Percentiles rank a stretch among this genome's conserved stretches.
These are phyloP conservation scores for Rubus parviflorus DNA, from an alignment of 306 rosid genomes.

Conservation along the genomic window DNA sequence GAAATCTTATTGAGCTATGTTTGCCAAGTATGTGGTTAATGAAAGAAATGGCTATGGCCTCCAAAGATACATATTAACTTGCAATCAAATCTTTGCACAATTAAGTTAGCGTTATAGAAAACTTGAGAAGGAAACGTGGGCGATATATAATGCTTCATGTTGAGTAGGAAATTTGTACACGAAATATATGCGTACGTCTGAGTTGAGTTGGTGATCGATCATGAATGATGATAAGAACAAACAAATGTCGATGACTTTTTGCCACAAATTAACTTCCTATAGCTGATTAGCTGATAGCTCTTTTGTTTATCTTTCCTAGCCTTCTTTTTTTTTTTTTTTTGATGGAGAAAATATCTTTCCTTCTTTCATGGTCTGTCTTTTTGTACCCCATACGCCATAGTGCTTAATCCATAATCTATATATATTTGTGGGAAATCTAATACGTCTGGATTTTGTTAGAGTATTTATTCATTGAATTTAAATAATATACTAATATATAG, in stretches of 20 bases:
- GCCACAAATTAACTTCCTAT: background rate
- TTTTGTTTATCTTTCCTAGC: background rate
- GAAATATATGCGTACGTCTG: background rate
- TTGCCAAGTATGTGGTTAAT: too few relatives aligned
- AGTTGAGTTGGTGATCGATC: background rate
- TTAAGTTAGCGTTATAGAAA: background rate
- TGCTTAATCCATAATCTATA: background rate
- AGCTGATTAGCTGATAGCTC: background rate
- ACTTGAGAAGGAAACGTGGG: background rate
- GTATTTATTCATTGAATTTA: too few relatives aligned
- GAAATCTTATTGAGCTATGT: too few relatives aligned
- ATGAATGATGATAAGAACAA: slow-evolving; percentile 13
- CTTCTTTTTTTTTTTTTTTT: background rate
- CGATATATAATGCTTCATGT: background rate
- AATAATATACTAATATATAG: too few relatives aligned
- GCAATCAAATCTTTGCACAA: background rate
- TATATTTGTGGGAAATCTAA: background rate
- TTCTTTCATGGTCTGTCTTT: background rate
- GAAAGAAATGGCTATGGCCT: background rate
- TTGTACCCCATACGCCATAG: background rate
- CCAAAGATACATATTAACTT: background rate
- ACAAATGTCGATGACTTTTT: background rate
- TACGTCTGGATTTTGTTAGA: background rate
- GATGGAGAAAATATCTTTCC: too few relatives aligned
- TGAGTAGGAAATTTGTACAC: background rate